Percentiles rank a stretch among this genome's conserved stretches.
These are phyloP conservation scores for Dactylellina drechsleri DNA, from an alignment of 2,329 filamentous ascomycete genomes.

Conservation along the genomic window DNA sequence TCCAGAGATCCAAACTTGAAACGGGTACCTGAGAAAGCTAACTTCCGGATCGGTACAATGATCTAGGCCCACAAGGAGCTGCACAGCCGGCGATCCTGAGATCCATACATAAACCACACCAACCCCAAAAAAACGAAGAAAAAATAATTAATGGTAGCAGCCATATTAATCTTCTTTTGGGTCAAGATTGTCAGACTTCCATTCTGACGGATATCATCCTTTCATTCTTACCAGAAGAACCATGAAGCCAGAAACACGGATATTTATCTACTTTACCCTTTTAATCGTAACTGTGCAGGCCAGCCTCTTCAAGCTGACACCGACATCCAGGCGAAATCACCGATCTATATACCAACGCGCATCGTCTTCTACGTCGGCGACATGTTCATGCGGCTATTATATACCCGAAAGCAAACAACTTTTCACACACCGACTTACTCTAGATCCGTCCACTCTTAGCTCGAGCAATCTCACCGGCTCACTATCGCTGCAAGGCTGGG, in stretches of 20 bases:
- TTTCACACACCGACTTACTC: conserved; percentile 28
- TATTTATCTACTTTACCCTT: conserved; percentile 29
- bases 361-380: neutral
- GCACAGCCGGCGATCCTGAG: conserved; percentile 5
- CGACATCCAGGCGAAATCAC: conserved; percentile 1
- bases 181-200: too few species aligned
- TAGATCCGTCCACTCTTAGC: conserved; percentile 14
- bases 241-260: conserved; percentile 15
- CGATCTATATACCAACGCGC: conserved; percentile 7
- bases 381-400: conserved; percentile 48
- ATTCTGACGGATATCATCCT: neutral
- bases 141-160: too few species aligned
- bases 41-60: conserved; percentile 48
- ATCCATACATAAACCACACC: neutral
- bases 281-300: conserved; percentile 25
- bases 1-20: conserved; percentile 10
- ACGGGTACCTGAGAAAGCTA: conserved; percentile 32
- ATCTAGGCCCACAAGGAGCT: conserved; percentile 6
- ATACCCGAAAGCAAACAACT: conserved; percentile 38
- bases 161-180: too few species aligned
- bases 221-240: neutral
- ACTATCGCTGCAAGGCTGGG: conserved; percentile 38
- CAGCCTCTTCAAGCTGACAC: conserved; percentile 13
- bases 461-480: conserved; percentile 5
- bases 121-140: too few species aligned